phyloP scores from a whole-genome alignment of 495 filamentous ascomycete species.

The Penicillium bialowiezense region DNA sequence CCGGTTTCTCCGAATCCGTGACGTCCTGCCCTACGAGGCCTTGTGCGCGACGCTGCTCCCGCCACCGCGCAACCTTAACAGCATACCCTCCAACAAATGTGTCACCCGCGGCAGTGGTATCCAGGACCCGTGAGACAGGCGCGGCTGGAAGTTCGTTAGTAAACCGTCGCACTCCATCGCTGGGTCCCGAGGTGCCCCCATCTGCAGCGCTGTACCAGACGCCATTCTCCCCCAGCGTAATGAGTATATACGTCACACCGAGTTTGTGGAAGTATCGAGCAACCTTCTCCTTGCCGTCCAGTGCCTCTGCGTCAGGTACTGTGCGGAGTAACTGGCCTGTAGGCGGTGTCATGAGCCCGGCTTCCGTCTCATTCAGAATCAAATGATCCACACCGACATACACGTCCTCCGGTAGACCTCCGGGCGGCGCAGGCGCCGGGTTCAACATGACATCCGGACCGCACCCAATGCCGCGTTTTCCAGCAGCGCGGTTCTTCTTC shows the following conservation, averaged over 20 bases:
- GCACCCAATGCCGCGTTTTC: conserved; percentile 42
- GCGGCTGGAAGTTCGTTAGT: conserved; percentile 48
- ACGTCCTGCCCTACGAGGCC: conserved; percentile 35
- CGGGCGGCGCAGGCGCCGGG: conserved; percentile 72
- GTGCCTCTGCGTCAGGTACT: conserved; percentile 37
- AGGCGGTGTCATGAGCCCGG: conserved; percentile 61
- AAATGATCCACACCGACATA: conserved; percentile 72
- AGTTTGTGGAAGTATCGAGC: conserved; percentile 56
- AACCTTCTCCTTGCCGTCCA: conserved; percentile 51
- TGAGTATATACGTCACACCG: conserved; percentile 72
- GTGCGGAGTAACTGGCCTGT: conserved; percentile 29
- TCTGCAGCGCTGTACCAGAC: conserved; percentile 54
- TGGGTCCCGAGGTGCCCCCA: conserved; percentile 37
- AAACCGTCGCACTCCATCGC: conserved; percentile 32
- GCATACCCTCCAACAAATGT: conserved; percentile 92
- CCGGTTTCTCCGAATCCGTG: conserved; percentile 40
- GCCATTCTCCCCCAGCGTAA: conserved; percentile 81
- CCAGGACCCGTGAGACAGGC: conserved; percentile 68
- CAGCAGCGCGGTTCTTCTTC: conserved; percentile 43
- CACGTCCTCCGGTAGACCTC: conserved; percentile 59
- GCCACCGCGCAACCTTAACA: conserved; percentile 54
- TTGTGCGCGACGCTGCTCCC: conserved; percentile 30
- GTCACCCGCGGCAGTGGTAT: conserved; percentile 94
- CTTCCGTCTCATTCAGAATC: conserved; percentile 90
- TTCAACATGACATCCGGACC: conserved; percentile 69